A percentile compares a stretch with the other conserved stretches of the same genome.
These are phyloP conservation scores for Cyberlindnera bimundalis DNA, from an alignment of 805 yeast species.

Conservation along the genomic window DNA sequence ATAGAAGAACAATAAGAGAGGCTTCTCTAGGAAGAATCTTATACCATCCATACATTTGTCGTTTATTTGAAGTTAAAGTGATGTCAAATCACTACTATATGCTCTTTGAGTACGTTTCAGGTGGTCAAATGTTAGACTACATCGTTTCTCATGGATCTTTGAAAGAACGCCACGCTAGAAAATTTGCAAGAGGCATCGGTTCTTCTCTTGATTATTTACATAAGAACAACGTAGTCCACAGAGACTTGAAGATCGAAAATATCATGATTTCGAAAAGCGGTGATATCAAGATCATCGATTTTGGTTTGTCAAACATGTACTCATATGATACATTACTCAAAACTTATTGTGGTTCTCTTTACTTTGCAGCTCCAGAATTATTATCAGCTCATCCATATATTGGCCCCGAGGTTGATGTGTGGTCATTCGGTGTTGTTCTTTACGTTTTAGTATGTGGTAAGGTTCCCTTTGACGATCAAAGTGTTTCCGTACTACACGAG, in stretches of 20 bases:
- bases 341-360: conserved; percentile 95
- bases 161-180: conserved; percentile 90
- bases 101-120: conserved; percentile 94
- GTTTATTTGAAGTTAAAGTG: conserved; percentile 88
- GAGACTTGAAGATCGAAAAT: conserved; percentile 95
- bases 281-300: conserved; percentile 92
- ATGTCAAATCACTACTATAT: conserved; percentile 97
- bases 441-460: conserved; percentile 96
- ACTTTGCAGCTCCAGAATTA: conserved; percentile 98
- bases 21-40: conserved; percentile 89
- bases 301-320: conserved; percentile 88
- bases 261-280: conserved; percentile 92
- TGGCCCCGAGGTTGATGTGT: conserved; percentile 97
- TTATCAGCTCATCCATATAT: conserved; percentile 86
- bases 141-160: conserved; percentile 94
- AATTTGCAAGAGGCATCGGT: conserved; percentile 92
- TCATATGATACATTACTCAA: conserved; percentile 68
- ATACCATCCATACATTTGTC: conserved; percentile 89
- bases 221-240: conserved; percentile 89
- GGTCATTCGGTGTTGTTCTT: conserved; percentile 97
- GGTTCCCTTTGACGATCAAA: conserved; percentile 96
- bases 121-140: conserved; percentile 96
- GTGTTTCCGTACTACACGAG: conserved; percentile 87
- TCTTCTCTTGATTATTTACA: conserved; percentile 94
- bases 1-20: conserved; percentile 88